phyloP scores from a whole-genome alignment of 2,329 filamentous ascomycete genomes.

The Dryadomyces quercivorus region DNA sequence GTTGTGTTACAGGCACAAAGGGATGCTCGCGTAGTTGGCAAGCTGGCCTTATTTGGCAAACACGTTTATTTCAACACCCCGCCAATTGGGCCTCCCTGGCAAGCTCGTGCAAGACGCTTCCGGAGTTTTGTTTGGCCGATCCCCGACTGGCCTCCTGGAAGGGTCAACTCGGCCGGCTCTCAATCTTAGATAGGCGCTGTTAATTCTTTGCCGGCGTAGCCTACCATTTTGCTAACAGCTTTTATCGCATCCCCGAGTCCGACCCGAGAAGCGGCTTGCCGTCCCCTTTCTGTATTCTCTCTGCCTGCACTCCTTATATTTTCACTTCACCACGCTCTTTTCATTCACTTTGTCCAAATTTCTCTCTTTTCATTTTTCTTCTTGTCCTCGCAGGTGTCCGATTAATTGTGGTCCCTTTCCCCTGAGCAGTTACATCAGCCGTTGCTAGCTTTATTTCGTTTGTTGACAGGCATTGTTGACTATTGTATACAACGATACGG shows the following conservation, averaged over 20 bases:
- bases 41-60: not conserved
- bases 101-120: not conserved
- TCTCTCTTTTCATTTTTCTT: not conserved
- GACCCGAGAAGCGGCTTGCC: not conserved
- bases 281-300: too few relatives aligned
- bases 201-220: not conserved
- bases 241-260: not conserved
- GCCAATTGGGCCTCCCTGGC: not conserved
- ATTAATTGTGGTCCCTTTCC: not conserved
- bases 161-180: not conserved
- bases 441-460: not conserved
- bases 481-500: too few relatives aligned
- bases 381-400: not conserved
- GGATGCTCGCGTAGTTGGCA: not conserved
- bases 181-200: not conserved
- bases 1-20: not conserved
- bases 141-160: not conserved
- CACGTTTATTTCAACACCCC: not conserved
- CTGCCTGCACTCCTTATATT: not conserved
- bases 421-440: not conserved
- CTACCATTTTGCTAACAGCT: not conserved
- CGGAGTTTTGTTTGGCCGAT: not conserved
- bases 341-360: not conserved
- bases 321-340: not conserved
- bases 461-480: not conserved